These are phyloP conservation scores for Pichia paraexigua DNA, from an alignment of 805 yeast species.

Conservation along the genomic window DNA sequence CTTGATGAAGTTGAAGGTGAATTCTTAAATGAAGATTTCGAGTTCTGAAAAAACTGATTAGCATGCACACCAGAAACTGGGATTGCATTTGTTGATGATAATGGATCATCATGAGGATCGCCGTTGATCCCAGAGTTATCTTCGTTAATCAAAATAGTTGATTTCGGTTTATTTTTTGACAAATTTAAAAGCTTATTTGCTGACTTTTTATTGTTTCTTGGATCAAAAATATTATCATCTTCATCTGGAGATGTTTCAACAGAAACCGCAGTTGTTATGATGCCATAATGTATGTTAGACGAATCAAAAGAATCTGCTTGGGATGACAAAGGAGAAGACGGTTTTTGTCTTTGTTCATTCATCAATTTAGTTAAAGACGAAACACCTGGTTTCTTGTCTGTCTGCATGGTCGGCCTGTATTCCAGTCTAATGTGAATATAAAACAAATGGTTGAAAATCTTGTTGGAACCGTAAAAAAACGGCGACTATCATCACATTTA, in stretches of 20 bases:
- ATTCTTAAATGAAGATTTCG: slow-evolving; percentile 1
- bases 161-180: not conserved
- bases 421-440: not conserved
- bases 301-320: not conserved
- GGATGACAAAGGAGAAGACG: slow-evolving; percentile 13
- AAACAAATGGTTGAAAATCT: not conserved
- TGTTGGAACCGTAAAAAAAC: not conserved
- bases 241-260: slow-evolving; percentile 28
- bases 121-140: not conserved
- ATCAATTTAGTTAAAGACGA: slow-evolving; percentile 30
- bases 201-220: slow-evolving; percentile 2
- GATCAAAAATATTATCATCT: slow-evolving; percentile 11
- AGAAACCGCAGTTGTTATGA: slow-evolving; percentile 29
- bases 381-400: slow-evolving; percentile 18
- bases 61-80: not conserved
- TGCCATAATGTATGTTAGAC: slow-evolving; percentile 13
- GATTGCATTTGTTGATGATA: not conserved
- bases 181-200: not conserved
- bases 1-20: slow-evolving; percentile 5
- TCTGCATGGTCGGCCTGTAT: not conserved
- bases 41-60: not conserved
- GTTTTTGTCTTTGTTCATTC: slow-evolving; percentile 21
- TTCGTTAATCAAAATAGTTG: not conserved
- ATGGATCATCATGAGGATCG: not conserved
- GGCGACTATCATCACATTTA: not conserved